Evolutionary conservation across 257 asterid species (phyloP), one percentile per base, ranked within the genome.

Genomic region (Leonotis leonurus): DNA sequence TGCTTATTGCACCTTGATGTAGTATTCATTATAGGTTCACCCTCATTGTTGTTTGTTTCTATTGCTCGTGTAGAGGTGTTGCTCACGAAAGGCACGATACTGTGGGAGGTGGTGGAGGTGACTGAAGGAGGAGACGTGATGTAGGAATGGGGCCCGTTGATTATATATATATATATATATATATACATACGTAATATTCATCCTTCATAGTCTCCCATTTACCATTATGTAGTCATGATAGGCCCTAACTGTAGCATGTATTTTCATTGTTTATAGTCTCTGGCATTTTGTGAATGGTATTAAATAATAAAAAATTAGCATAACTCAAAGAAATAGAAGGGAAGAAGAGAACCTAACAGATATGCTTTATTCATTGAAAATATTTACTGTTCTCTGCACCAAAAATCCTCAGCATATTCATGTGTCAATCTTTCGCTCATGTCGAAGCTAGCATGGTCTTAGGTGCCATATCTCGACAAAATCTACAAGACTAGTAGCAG

Each of bases 41-140:
- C 4, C 24, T 36, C 24, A 22, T 39, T 14, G 33, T 21, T 40
- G 2, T 24, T n/a, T 8, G 20, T 14, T 5, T 20, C 17, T 30
- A 52, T n/a, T 20, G 36, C 58, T 37, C 51, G 40, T 76, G 55
- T 78, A 89, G 97, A 89, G 83, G 91, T 92, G 70, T 67, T 92
- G 77, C 70, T 65, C 49, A 89, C 85, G n/a, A 92, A 85, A 75
- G 82, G 89, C 71, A 89, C 94, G 0, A 96, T 97, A 22, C 26
- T 89, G 72, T 77, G 50, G 41, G 89, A 89, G 68, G 8, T 65
- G 70, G 90, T 81, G 25, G 81, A 78, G 57, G 88, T 92, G 51
- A 70, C 79, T 40, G 98, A 88, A 76, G 89, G 76, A 9, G 96
- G 91, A 70, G 96, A 86, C 26, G 88, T 71, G 17, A 92, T 86